These are phyloP conservation scores for Hygrocybe punicea DNA, from an alignment of 768 basidiomycete genomes.

Conservation along the genomic window DNA sequence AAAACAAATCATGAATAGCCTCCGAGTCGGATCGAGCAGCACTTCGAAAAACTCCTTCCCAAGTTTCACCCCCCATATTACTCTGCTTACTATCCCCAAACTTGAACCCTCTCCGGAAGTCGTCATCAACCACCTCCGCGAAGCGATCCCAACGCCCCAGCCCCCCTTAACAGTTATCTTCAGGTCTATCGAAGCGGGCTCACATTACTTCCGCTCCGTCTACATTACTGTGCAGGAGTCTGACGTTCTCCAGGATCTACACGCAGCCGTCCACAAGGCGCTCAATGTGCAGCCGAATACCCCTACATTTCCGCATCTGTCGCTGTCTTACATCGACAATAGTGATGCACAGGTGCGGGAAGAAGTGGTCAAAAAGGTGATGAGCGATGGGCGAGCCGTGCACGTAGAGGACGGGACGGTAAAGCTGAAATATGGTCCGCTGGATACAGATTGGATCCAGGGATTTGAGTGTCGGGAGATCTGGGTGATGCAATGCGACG, in stretches of 20 bases:
- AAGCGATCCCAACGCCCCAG: constrained; percentile 25
- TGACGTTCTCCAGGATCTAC: constrained; percentile 46
- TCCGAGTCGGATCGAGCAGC: constrained; percentile 22
- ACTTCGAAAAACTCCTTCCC: constrained; percentile 50
- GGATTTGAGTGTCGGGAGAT: constrained; percentile 49
- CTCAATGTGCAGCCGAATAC: constrained; percentile 44
- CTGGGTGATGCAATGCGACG: constrained; percentile 59
- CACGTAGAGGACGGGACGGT: constrained; percentile 19
- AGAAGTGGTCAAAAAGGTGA: constrained; percentile 44
- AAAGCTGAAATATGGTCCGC: constrained; percentile 32
- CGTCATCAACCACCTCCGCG: constrained; percentile 40
- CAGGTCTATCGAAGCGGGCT: constrained; percentile 51
- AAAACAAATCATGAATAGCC: constrained; percentile 44
- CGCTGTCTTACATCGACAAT: constrained; percentile 69
- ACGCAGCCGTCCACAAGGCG: constrained; percentile 42
- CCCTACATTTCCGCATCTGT: constrained; percentile 67
- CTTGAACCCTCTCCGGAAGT: constrained; percentile 21
- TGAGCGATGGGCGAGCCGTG: constrained; percentile 33
- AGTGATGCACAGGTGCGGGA: constrained; percentile 58
- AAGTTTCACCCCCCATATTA: constrained; percentile 65
- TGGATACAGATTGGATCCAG: constrained; percentile 33
- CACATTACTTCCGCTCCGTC: constrained; percentile 70
- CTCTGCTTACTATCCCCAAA: constrained; percentile 49
- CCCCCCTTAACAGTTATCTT: constrained; percentile 45
- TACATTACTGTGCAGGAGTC: constrained; percentile 51